Conservation (phyloP, 768 basidiomycete species). For the Suillus spraguei region DNA sequence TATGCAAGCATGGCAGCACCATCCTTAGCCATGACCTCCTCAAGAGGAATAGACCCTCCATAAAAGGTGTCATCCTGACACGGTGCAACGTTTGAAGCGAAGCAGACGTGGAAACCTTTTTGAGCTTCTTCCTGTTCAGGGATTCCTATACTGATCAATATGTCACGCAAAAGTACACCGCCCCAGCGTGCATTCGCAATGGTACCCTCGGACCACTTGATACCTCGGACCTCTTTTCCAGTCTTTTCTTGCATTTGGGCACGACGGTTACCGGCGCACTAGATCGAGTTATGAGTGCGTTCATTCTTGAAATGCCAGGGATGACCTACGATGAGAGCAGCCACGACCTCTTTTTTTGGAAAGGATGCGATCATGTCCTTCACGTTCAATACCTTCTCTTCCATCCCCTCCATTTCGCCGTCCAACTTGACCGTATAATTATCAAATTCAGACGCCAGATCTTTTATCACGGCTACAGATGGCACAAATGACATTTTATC, state of each 20-base stretch:
- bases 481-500: constrained; percentile 9
- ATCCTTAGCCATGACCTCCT: constrained; percentile 46
- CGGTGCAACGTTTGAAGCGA: constrained; percentile 58
- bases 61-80: constrained; percentile 67
- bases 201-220: constrained; percentile 70
- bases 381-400: constrained; percentile 19
- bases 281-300: neutral
- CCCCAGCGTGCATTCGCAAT: constrained; percentile 71
- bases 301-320: constrained; percentile 5
- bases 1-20: constrained; percentile 63
- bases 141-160: constrained; percentile 51
- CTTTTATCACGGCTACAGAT: constrained; percentile 30
- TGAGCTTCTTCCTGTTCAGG: constrained; percentile 21
- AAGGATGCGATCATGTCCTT: constrained; percentile 24
- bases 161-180: constrained; percentile 58
- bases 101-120: constrained; percentile 52
- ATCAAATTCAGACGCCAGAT: constrained; percentile 21
- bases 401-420: constrained; percentile 23
- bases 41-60: constrained; percentile 62
- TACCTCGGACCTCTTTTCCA: constrained; percentile 49
- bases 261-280: constrained; percentile 71
- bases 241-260: constrained; percentile 64
- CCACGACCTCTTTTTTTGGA: constrained; percentile 39
- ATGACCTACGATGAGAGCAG: constrained; percentile 54
- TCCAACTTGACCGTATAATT: constrained; percentile 31